These are phyloP conservation scores for Candida nonsorbophila DNA, from an alignment of 805 yeast species.

Conservation along the genomic window DNA sequence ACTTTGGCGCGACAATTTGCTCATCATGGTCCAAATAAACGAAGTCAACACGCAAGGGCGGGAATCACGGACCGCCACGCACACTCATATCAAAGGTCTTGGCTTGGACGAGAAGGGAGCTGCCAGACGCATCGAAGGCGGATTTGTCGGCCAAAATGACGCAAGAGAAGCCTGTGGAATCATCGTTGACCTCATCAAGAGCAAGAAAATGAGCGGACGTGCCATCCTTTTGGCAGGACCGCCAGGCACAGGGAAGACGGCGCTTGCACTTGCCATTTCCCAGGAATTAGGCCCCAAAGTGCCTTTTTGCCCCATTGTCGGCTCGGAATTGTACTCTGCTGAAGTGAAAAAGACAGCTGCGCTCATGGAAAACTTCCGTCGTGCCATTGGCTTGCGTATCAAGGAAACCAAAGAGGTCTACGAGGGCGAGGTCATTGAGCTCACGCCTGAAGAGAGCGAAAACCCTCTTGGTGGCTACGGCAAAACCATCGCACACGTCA, in stretches of 20 bases:
- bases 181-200: conserved; percentile 86
- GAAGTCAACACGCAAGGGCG: conserved; percentile 55
- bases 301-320: conserved; percentile 96
- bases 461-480: conserved; percentile 98
- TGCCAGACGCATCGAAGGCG: conserved; percentile 83
- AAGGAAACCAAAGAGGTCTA: conserved; percentile 97
- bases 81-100: conserved; percentile 92
- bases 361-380: conserved; percentile 91
- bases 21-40: conserved; percentile 65
- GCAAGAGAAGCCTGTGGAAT: conserved; percentile 94
- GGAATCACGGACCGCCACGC: conserved; percentile 84
- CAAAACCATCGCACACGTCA: conserved; percentile 89
- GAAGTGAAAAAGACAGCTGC: conserved; percentile 97
- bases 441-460: conserved; percentile 93
- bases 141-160: conserved; percentile 71
- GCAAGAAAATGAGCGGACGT: conserved; percentile 89
- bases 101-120: conserved; percentile 88
- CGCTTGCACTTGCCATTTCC: conserved; percentile 90
- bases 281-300: conserved; percentile 96
- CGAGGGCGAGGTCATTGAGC: conserved; percentile 96
- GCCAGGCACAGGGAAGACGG: conserved; percentile 98
- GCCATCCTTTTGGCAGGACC: conserved; percentile 96
- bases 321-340: conserved; percentile 89
- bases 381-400: conserved; percentile 93
- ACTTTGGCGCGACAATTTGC: background rate